Base-by-base conservation (phyloP, 2,329 filamentous ascomycete genomes). In the Neonectria neomacrospora region DNA sequence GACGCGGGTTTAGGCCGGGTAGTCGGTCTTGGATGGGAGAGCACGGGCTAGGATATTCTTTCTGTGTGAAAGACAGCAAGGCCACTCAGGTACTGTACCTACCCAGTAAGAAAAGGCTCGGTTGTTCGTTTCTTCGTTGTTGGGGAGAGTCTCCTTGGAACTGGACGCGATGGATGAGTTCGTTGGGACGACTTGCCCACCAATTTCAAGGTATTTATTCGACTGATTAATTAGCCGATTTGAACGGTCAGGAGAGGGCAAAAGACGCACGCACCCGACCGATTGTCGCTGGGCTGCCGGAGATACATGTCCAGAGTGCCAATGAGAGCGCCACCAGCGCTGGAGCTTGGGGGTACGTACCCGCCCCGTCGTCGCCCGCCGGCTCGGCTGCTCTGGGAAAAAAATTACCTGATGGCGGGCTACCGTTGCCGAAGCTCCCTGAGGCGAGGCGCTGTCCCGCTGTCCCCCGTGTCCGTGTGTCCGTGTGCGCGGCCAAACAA, bases 351-450 rank as follows among this genome's bases (percentile, higher is more conserved):
- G 7, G 47, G 60, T 63, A 63, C 60, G 61, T 60, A 60, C 45
- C 51, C 50, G 30, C 30, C 37, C 28, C 48, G 53, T 44, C 32
- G 37, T 32, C n/a, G 39, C 53, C 41, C 34, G 34, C 14, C 34
- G 34, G 58, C 64, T 59, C 41, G 54, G 63, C 63, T 59, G 39
- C 42, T 59, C 48, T 59, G 52, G n/a, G n/a, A n/a, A 48, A 65
- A 72, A 68, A 72, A 70, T 65, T 73, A 70, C 67, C 63, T 72
- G 69, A 73, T 56, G 56, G 58, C 69, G 71, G 67, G 42, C 61
- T 63, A 42, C 54, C 57, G 58, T 73, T 73, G 62, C 71, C 71
- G 71, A 73, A 72, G 68, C 63, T 69, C 67, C 67, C 69, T 71
- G 61, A 28, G 45, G 45, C 11, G 22, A 37, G 34, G 34, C 14